Evolutionary conservation across 441 rosid species (phyloP), one percentile per base, ranked within the genome.

Genomic region (Jatropha podagrica): DNA sequence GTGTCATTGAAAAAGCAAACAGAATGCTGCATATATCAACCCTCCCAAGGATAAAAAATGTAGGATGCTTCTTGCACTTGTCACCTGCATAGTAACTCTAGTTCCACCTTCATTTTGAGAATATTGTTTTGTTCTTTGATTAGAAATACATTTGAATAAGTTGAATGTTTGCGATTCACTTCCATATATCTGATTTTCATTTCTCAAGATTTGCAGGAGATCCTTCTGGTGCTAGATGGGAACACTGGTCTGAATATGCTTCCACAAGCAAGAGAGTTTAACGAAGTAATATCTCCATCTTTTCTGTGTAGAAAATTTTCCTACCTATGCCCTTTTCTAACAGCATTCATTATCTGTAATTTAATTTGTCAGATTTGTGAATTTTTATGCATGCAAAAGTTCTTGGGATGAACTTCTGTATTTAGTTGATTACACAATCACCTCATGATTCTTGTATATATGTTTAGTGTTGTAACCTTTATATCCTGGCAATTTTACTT

Each of bases 231-330:
- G 73, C 87, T 93, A 74, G 98, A 93, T 85, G 98, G 98, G 76
- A 93, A 91, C 26, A 93, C 98, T 38, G 98, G 98, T 52, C 79
- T 93, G 83, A 93, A 93, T 82, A 91, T 91, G 98, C 97, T 93
- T 82, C 98, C 98, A 61, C 98, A 93, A 82, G 97, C 98, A 66
- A 88, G 98, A 82, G 98, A 93, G 73, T 93, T 93, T 84, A 93
- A 93, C 72, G 96, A 89, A 75, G 96, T 88, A 89, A 80, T 60
- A 51, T 74, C 68, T 78, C 73, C 44, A 71, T 76, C 71, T 69
- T 20, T 51, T 23, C 41, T 66, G 15, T 60, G 70, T 26, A 23
- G 52, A 54, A 61, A 68, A 32, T 69, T 59, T 71, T 18, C 37
- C 67, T 65, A 32, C 48, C 32, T 20, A 65, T 72, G 58, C 32